Base-by-base conservation (phyloP, 2,329 filamentous ascomycete genomes). In the Fonsecaea nubica region DNA sequence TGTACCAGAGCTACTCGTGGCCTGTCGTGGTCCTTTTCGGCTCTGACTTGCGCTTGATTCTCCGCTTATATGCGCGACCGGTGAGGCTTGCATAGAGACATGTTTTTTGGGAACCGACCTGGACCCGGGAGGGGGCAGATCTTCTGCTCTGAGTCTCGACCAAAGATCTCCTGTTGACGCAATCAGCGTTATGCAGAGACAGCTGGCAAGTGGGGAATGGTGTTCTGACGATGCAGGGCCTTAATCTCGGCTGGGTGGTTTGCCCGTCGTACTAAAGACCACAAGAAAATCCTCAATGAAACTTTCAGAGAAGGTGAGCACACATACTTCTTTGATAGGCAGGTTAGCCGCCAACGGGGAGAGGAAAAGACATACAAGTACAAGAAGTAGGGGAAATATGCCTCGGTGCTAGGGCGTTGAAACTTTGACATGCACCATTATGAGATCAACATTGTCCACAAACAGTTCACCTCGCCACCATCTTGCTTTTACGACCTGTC, bases 191-290 rank as follows among this genome's bases (percentile, higher is more conserved):
- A 45, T 59, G 57, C 57, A 59, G 21, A 45, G 54, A 67, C 63
- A 64, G 58, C 63, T 67, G 63, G 62, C 59, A 64, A 36, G 68
- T 70, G 68, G 68, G 60, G 68, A 64, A 64, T 64, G 55, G 56
- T 64, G 45, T 10, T 42, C 56, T 60, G 45, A 53, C 45, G 52
- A 62, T 58, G 63, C 60, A 25, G 60, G 55, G 53, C 36, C 59
- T 58, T 58, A 55, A 21, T 35, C 36, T 35, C 18, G 50, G 60
- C 21, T 50, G 45, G 18, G 45, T 50, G 18, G 45, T 50, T 21
- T 50, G 45, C 12, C 18, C 45, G 45, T 9, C 9, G 18, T 50
- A 50, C 45, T 50, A 50, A 50, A 50, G 25, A 18, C 45, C 45
- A 50, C 45, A 25, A 50, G 45, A 50, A 50, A 50, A 30, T 25